These are phyloP conservation scores for Punica granatum DNA, from an alignment of 345 rosid genomes.

Conservation along the genomic window DNA sequence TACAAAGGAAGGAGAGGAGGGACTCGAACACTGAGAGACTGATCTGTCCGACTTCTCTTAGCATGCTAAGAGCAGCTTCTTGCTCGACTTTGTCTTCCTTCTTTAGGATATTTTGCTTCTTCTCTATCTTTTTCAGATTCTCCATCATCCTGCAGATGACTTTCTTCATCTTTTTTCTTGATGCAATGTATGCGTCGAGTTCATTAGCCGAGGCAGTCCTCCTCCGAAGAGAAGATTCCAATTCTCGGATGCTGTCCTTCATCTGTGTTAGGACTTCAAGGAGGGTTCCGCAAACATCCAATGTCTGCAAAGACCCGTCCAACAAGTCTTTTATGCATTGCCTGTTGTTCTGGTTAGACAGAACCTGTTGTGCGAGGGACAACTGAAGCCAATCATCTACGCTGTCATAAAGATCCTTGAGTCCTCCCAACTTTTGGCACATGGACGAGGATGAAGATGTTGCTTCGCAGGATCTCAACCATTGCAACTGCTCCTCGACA, in stretches of 20 bases:
- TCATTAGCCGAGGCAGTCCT: constrained; percentile 10
- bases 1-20: constrained; percentile 5
- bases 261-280: constrained; percentile 10
- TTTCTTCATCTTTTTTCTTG: constrained; percentile 13
- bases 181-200: not conserved
- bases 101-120: not conserved
- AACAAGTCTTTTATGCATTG: constrained; percentile 11
- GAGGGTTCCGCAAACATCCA: constrained; percentile 16
- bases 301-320: constrained; percentile 13
- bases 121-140: constrained; percentile 3
- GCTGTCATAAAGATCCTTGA: constrained; percentile 2
- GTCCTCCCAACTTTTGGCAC: constrained; percentile 6
- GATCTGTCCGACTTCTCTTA: constrained; percentile 11
- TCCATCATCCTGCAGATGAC: not conserved
- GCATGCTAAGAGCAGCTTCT: not conserved
- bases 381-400: constrained; percentile 12
- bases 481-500: constrained; percentile 14
- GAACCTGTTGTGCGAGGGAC: constrained; percentile 10
- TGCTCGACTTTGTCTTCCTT: not conserved
- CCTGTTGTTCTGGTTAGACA: constrained; percentile 1
- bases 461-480: constrained; percentile 18
- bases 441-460: not conserved
- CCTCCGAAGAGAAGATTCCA: constrained; percentile 13
- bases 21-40: constrained; percentile 8
- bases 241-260: constrained; percentile 7